Base-by-base conservation (phyloP, 2,329 filamentous ascomycete species). In the Trichoderma brevicompactum region DNA sequence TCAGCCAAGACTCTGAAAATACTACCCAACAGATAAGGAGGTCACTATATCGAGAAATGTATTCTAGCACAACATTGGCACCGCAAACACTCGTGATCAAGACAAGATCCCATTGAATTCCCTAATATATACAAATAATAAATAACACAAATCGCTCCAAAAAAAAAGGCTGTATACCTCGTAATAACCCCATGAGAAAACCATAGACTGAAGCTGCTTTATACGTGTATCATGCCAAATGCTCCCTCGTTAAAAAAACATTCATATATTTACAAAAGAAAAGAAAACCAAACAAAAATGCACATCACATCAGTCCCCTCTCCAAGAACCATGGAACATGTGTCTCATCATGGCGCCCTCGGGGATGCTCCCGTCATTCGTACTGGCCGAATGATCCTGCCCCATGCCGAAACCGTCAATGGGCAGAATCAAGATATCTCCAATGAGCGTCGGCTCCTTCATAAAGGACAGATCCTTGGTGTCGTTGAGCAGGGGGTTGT, bases 321-420 rank as follows among this genome's bases (percentile, higher is more conserved):
- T 68, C 68, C 68, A 69, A 10, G 64, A 65, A 8, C 66, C 68
- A 2, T 58, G 54, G 44, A 75, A 74, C 9, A 71, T 44, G 54
- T 74, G 73, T 64, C 68, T 71, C 49, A 74, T 64, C 46, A 74
- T 63, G 6, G 73, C 73, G 34, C 67, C 65, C 3, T 71, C 64
- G 1, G 73, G 73, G 12, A 72, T 68, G 3, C 58, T 65, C 8
- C 72, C 72, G 13, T 74, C 72, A 32, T 74, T 67, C 1, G 72
- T 73, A 41, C 71, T 72, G 36, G 65, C 55, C 41, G 73, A 74
- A 44, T 74, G 73, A 7, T 40, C 13, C 52, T 74, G 72, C 3
- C 72, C 72, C 68, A 74, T 70, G 15, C 73, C 73, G 34, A 74
- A 74, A 1, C 69, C 70, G 34, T 74, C 69, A 41, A 74, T 74